Evolutionary conservation across 106 monocot genomes (phyloP).

Genomic region (Posidonia australis): DNA sequence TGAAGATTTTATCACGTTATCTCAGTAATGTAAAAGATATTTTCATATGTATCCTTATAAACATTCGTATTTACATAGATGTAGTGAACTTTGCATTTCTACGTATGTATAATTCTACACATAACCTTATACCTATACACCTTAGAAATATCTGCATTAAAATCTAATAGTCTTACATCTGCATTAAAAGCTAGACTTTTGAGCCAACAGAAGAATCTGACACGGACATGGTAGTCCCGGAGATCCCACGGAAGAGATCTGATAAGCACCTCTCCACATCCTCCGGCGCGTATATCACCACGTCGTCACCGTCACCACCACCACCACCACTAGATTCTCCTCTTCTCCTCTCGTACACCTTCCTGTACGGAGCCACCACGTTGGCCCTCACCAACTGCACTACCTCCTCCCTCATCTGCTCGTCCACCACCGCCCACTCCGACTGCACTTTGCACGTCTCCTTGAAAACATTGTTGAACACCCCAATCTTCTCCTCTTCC

Average conservation of each 20-base stretch:
- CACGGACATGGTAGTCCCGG: background rate
- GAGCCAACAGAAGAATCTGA: too few relatives aligned
- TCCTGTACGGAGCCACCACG: constrained; percentile 15
- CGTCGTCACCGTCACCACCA: background rate
- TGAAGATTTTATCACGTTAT: too few relatives aligned
- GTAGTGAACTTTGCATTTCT: too few relatives aligned
- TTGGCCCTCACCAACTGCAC: constrained; percentile 1
- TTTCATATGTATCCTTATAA: too few relatives aligned
- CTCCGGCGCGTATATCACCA: constrained; percentile 4
- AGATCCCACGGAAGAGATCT: constrained; percentile 1
- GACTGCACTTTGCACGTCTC: constrained; percentile 15
- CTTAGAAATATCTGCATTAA: too few relatives aligned
- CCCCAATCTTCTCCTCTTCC: constrained; percentile 1
- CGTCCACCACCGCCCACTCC: constrained; percentile 34
- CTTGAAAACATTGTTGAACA: constrained; percentile 24
- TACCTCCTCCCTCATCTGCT: constrained; percentile 22
- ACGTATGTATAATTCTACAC: too few relatives aligned
- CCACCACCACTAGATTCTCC: too few relatives aligned
- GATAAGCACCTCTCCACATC: background rate
- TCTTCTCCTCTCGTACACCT: constrained; percentile 15
- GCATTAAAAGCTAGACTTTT: too few relatives aligned
- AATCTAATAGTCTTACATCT: too few relatives aligned
- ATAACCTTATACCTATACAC: too few relatives aligned
- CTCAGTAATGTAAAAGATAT: too few relatives aligned
- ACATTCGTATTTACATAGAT: too few relatives aligned